Evolutionary conservation across 2,329 filamentous ascomycete genomes (phyloP).

Genomic region (Colletotrichum orbiculare): DNA sequence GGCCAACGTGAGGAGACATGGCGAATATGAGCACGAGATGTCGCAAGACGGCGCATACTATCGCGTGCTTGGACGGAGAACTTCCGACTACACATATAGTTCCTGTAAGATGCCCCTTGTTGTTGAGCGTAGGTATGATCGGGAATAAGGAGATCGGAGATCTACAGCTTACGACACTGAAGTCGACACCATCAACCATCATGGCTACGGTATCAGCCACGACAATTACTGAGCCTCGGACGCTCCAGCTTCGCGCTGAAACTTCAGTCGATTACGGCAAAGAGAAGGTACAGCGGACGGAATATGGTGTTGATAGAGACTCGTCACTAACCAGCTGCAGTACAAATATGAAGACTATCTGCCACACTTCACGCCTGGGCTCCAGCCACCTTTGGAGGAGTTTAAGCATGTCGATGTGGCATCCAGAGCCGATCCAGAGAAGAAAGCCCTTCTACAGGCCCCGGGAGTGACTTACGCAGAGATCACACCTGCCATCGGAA

Average conservation of each 20-base stretch:
- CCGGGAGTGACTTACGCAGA: not conserved
- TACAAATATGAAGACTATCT: slow-evolving; percentile 7
- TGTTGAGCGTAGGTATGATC: too few species aligned
- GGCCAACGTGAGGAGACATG: slow-evolving; percentile 2
- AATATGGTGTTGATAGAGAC: not conserved
- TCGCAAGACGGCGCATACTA: slow-evolving; percentile 3
- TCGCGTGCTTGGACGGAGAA: not conserved
- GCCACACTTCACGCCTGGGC: slow-evolving; percentile 1
- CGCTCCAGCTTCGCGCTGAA: slow-evolving; percentile 2
- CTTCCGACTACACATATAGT: too few species aligned
- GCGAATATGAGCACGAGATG: slow-evolving; percentile 6
- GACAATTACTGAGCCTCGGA: not conserved
- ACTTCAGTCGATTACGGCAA: not conserved
- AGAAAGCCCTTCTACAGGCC: slow-evolving; percentile 65
- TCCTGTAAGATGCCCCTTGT: too few species aligned
- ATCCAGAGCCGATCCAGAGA: slow-evolving; percentile 70
- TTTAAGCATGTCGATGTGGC: slow-evolving; percentile 75
- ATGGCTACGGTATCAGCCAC: not conserved
- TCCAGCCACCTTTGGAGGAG: slow-evolving; percentile 61
- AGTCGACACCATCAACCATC: not conserved
- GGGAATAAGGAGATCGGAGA: too few species aligned
- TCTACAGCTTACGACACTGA: not conserved
- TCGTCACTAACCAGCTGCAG: not conserved
- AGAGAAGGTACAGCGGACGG: not conserved
- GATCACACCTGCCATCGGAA: slow-evolving; percentile 47